Conservation (phyloP, 805 yeast species). For the Saccharomyces eubayanus region DNA sequence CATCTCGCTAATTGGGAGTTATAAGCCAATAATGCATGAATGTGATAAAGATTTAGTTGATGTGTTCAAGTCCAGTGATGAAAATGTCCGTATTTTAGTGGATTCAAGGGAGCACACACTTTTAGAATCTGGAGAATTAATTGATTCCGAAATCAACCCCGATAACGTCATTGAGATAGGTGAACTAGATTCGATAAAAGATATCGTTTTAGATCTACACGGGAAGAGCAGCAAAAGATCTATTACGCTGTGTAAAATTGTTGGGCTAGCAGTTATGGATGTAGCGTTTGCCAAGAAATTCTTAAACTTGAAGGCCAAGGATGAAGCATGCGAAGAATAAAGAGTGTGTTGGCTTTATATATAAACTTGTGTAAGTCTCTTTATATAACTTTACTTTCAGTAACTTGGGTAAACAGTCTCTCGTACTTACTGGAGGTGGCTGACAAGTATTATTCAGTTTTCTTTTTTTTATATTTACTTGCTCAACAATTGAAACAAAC, state of each 20-base stretch:
- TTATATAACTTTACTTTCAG: not conserved
- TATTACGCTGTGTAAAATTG: constrained; percentile 45
- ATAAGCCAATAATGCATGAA: constrained; percentile 61
- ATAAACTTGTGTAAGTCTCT: not conserved
- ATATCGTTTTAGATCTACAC: constrained; percentile 7
- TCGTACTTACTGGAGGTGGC: too few species aligned
- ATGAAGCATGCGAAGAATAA: not conserved
- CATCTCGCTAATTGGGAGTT: constrained; percentile 57
- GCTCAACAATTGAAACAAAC: too few species aligned
- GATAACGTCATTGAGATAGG: constrained; percentile 42
- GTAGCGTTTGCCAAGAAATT: constrained; percentile 17
- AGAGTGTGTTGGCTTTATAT: not conserved
- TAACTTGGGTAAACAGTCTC: too few species aligned
- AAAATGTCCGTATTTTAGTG: constrained; percentile 41
- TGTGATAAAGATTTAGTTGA: constrained; percentile 40
- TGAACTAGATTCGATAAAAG: constrained; percentile 27
- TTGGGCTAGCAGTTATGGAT: constrained; percentile 61
- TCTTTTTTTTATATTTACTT: too few species aligned
- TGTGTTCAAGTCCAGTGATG: constrained; percentile 20
- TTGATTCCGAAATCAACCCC: constrained; percentile 35
- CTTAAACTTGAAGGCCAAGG: not conserved
- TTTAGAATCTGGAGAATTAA: constrained; percentile 58
- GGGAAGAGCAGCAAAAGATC: constrained; percentile 11
- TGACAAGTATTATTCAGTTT: too few species aligned
- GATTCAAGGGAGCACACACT: constrained; percentile 52